A percentile compares a stretch with the other conserved stretches of the same genome.
Conservation (phyloP, 2,329 filamentous ascomycete species). For the Magnaporthiopsis rhizophila region DNA sequence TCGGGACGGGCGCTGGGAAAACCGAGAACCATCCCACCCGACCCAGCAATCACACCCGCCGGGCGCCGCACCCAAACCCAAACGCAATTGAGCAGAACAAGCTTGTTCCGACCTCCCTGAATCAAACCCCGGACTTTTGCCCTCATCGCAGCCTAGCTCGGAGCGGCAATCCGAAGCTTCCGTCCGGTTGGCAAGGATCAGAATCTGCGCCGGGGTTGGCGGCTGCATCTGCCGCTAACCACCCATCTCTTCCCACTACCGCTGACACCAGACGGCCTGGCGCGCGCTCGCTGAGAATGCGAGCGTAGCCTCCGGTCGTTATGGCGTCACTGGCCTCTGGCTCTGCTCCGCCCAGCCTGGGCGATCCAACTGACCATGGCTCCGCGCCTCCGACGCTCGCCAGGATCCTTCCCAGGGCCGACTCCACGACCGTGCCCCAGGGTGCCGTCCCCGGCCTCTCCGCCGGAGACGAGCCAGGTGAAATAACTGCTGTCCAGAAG, state of each 20-base stretch:
- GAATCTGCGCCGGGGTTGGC: background rate
- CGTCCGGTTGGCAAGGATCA: background rate
- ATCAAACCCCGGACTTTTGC: background rate
- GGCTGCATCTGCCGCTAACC: background rate
- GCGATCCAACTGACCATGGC: conserved; percentile 20
- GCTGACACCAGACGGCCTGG: background rate
- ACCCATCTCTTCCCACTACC: background rate
- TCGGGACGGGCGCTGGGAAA: background rate
- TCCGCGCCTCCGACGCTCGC: conserved; percentile 19
- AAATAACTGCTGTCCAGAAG: conserved; percentile 78
- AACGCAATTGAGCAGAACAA: background rate
- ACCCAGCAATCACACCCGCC: background rate
- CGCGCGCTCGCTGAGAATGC: conserved; percentile 11
- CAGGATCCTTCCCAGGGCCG: conserved; percentile 24
- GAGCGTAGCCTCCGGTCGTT: background rate
- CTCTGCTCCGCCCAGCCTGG: conserved; percentile 14
- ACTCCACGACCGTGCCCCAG: conserved; percentile 9
- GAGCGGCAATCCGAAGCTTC: background rate
- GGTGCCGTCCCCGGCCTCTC: conserved; percentile 15
- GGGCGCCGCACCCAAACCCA: background rate
- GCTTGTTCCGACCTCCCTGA: background rate
- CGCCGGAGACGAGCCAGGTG: conserved; percentile 36
- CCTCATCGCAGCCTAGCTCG: background rate
- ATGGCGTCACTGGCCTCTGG: conserved; percentile 6
- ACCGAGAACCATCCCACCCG: background rate